Evolutionary conservation across 129 eudicot genomes (phyloP), one percentile per base, ranked within the genome.

Genomic region (Flaveria linearis): DNA sequence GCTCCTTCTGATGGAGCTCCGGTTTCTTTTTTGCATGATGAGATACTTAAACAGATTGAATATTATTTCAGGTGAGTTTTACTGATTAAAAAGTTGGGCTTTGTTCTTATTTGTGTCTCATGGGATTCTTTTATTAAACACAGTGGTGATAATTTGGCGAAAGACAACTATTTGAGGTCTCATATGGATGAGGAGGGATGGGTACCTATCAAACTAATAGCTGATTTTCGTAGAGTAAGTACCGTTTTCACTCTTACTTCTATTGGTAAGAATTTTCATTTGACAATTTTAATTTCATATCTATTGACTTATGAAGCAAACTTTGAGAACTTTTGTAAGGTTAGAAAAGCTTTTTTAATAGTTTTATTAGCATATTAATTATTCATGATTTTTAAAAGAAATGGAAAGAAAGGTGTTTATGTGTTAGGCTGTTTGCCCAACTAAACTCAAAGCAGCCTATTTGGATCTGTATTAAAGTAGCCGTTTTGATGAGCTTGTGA

Each of bases 101-200:
- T 67, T 36, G 71, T n/a, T 25, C 16, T 63, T 30, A 20, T 39
- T 65, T 76, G 28, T 17, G 42, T 26, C 76, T 80, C 9, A 49
- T 47, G 36, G 15, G 18, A 33, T 82, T 83, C 5, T 26, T 75
- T 39, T 84, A 47, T 52, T 57, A 62, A 70, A 33, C 62, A 17
- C 89, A 92, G 97, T 78, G 92, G 89, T 78, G 86, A 71, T 60
- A 89, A 92, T 82, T 77, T 92, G 89, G 88, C 81, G 0, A 87
- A 84, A 74, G 97, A 89, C 64, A 69, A 78, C 28, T 92, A 16
- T 76, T 81, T 92, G 79, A 85, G 88, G 90, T 75, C 86, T 15
- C 79, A 87, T 11, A 92, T 92, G 97, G 96, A 92, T 64, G 86
- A 80, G 7, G 86, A 89, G 46, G 97, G 96, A 43, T 92, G 97